Conservation (phyloP, 306 rosid genomes). For the Lathyrus sativus region DNA sequence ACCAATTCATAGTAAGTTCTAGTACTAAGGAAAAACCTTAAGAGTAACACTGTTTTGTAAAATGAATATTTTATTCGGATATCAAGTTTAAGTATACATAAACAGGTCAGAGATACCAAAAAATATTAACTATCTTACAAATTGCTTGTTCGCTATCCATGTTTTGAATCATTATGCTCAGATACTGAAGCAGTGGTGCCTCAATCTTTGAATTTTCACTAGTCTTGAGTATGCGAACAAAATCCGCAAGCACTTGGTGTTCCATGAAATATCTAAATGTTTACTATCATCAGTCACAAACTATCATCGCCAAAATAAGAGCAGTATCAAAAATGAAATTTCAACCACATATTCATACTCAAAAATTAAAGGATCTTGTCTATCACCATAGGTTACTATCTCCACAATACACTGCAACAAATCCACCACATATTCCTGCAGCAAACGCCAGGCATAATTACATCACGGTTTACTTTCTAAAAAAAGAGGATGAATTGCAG, state of each 20-base stretch:
- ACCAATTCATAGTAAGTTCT: conserved; percentile 30
- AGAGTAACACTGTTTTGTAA: conserved; percentile 1
- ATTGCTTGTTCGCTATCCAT: conserved; percentile 73
- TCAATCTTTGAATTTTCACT: conserved; percentile 65
- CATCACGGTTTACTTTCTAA: neutral
- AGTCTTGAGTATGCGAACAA: conserved; percentile 71
- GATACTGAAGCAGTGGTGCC: conserved; percentile 79
- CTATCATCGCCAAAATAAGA: conserved; percentile 23
- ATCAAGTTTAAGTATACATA: conserved; percentile 20
- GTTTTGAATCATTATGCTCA: conserved; percentile 89
- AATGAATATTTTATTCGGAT: conserved; percentile 17
- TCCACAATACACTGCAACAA: conserved; percentile 78
- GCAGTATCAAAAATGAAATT: conserved; percentile 20
- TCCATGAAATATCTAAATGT: conserved; percentile 88
- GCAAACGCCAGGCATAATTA: conserved; percentile 20
- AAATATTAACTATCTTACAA: conserved; percentile 55
- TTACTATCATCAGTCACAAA: conserved; percentile 32
- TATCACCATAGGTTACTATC: conserved; percentile 81
- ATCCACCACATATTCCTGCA: conserved; percentile 76
- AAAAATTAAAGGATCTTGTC: conserved; percentile 75
- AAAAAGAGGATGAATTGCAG: neutral
- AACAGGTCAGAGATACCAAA: conserved; percentile 29
- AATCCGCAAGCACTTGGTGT: conserved; percentile 73
- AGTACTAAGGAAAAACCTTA: neutral
- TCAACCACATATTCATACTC: conserved; percentile 56